Base-by-base conservation (phyloP, 352 stramenopile species). In the Phytophthora litchii region DNA sequence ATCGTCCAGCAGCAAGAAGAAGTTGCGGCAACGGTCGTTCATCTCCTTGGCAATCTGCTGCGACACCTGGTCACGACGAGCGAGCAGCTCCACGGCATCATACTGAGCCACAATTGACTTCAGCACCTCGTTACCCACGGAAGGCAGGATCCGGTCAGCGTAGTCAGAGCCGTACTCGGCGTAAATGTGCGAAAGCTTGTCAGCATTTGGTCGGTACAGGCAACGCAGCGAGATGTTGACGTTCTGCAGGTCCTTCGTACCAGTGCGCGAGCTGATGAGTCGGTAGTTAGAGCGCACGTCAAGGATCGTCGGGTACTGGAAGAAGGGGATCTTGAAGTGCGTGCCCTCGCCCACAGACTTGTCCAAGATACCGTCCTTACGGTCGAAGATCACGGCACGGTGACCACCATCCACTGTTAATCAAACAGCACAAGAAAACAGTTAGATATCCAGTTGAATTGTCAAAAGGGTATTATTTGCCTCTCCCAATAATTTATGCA, bases 181-280 rank as follows among this genome's bases (percentile, higher is more conserved):
- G 71, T 99, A 99, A 59, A 99, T 98, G 51, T 92, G 81, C 27
- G 97, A 92, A 25, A 99, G 74, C 47, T 98, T 83, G 23, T 98
- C 86, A 50, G 96, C 86, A 46, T 98, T 83, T 36, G 98, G 98
- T 64, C 94, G 80, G 70, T 97, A 92, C 45, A 95, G 88, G 44
- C 99, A 96, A 85, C 97, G 91, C 48, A 99, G 80, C 67, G 97
- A 98, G 72, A 99, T 99, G 83, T 99, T 99, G 29, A 99, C 98
- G 84, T 98, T 99, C 80, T 99, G 98, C 67, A 99, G 78, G 89
- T 99, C 98, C 85, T 99, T 99, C 17, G 98, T 99, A 68, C 97
- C 92, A 49, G 96, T 99, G 67, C 88, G 82, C 53, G 91, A 96
- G 65, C 92, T 97, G 72, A 99, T 99, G 67, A 99, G 94, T 44